Base-by-base conservation (phyloP, 2,329 filamentous ascomycete species). In the Chaetomiaceae sp. region DNA sequence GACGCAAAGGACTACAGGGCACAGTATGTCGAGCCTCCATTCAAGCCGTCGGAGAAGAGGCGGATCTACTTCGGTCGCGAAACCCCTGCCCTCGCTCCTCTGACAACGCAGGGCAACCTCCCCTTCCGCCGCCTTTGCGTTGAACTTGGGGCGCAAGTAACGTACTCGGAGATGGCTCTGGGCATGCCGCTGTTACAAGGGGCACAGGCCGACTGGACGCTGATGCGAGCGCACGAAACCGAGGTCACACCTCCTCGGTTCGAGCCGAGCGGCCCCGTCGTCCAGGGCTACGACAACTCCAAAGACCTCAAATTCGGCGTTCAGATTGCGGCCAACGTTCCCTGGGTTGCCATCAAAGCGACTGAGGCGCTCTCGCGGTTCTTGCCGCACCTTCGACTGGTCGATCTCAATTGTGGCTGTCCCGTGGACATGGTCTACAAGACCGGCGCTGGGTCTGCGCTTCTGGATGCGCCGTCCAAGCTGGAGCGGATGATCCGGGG, bases 121-220 rank as follows among this genome's bases (percentile, higher is more conserved):
- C 93, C 93, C 1, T 98, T 95, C 71, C 84, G 93, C 47, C 81
- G 93, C 40, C 78, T 98, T 24, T 96, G 90, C 60, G 83, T 88
- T 11, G 85, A 90, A 45, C 76, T 97, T 19, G 93, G 93, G 29
- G 90, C 89, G 22, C 86, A 96, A 62, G 75, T 95, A 39, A 98
- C 93, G 0, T 98, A 95, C 71, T 97, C 91, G 0, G 93, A 98
- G 67, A 98, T 98, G 93, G 93, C 91, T 4, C 86, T 98, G 78
- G 83, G 88, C 22, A 71, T 95, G 65, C 90, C 91, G 9, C 69
- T 98, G 34, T 76, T 98, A 6, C 89, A 96, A 65, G 93, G 93
- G 29, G 80, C 86, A 54, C 94, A 91, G 67, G 76, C 83, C 2
- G 93, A 98, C 69, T 98, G 93, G 93, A 89, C 93, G 17, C 73